A percentile compares a stretch with the other conserved stretches of the same genome.
Evolutionary conservation across 495 filamentous ascomycete genomes (phyloP).

Genomic region (Pseudotulostoma volvatum): DNA sequence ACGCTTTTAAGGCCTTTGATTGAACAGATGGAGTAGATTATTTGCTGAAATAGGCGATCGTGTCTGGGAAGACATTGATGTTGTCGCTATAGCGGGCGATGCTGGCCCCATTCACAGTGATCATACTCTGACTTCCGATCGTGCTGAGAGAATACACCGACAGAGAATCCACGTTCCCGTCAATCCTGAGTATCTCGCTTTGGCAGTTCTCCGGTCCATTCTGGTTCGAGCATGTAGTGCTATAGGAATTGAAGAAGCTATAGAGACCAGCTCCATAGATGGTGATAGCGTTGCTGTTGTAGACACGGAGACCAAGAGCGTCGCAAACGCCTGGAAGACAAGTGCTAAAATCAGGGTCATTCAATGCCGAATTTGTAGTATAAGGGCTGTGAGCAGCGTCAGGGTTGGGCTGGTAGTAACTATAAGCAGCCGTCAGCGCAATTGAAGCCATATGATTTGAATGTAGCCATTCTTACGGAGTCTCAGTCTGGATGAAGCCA

Average conservation of each 20-base stretch:
- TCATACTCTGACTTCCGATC: conserved; percentile 29
- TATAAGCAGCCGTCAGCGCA: conserved; percentile 1
- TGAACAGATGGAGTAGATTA: background rate
- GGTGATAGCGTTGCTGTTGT: conserved; percentile 38
- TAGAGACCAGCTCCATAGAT: conserved; percentile 62
- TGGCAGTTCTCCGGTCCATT: conserved; percentile 40
- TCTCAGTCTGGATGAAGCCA: conserved; percentile 72
- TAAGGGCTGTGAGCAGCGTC: conserved; percentile 41
- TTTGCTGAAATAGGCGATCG: conserved; percentile 3
- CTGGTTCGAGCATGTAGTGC: conserved; percentile 27
- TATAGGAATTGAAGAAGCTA: conserved; percentile 55
- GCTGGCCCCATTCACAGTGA: conserved; percentile 31
- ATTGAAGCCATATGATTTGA: background rate
- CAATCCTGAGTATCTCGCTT: conserved; percentile 41
- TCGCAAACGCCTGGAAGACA: conserved; percentile 39
- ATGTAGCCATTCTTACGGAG: conserved; percentile 28
- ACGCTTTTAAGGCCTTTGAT: background rate
- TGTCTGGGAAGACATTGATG: conserved; percentile 3
- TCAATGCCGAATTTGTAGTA: conserved; percentile 23
- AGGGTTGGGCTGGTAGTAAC: conserved; percentile 49
- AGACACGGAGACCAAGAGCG: conserved; percentile 49
- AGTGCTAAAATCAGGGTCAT: conserved; percentile 42
- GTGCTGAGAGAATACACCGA: conserved; percentile 35
- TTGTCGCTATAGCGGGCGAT: conserved; percentile 38
- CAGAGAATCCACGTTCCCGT: conserved; percentile 19